Base-by-base conservation (phyloP, 805 yeast species). In the Cyberlindnera meyerae region DNA sequence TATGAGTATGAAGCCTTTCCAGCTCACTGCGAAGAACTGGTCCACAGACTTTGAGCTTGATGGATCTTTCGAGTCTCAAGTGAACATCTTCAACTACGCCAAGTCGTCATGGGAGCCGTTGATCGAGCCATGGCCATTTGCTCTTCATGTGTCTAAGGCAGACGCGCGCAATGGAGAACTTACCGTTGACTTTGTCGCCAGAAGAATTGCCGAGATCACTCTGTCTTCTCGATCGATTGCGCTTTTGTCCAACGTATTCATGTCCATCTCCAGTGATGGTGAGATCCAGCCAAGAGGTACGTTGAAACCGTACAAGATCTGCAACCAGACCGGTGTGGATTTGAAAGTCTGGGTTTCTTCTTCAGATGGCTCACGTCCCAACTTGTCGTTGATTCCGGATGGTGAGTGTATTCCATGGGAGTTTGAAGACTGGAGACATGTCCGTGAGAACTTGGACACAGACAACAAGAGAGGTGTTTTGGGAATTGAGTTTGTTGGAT, bases 31-130 rank as follows among this genome's bases (percentile, higher is more conserved):
- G 0, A 71, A 73, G 37, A 84, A 89, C 50, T 89, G 97, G 97
- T 82, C 95, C 0, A 78, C 89, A 1, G 89, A 84, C 42, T 58
- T 89, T 37, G 79, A 78, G 48, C 83, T 86, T 1, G 78, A 77
- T 39, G 68, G 82, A 0, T 72, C 74, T 18, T 58, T 88, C 24
- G 83, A 77, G 42, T 70, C 87, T 1, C 73, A 65, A 42, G 72
- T 83, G 8, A 88, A 86, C 57, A 75, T 86, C 15, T 89, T 83
- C 66, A 88, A 88, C 57, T 89, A 89, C 57, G 75, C 96, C 0
- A 77, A 83, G 43, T 88, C 96, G 4, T 74, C 87, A 0, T 89
- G 98, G 97, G 97, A 93, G 52, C 97, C 98, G 0, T 64, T 93
- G 31, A 58, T 93, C 33, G 98, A 93, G 52, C 81, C 90, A 0